Evolutionary conservation across 257 asterid genomes (phyloP).

Genomic region (Forsythia viridissima): DNA sequence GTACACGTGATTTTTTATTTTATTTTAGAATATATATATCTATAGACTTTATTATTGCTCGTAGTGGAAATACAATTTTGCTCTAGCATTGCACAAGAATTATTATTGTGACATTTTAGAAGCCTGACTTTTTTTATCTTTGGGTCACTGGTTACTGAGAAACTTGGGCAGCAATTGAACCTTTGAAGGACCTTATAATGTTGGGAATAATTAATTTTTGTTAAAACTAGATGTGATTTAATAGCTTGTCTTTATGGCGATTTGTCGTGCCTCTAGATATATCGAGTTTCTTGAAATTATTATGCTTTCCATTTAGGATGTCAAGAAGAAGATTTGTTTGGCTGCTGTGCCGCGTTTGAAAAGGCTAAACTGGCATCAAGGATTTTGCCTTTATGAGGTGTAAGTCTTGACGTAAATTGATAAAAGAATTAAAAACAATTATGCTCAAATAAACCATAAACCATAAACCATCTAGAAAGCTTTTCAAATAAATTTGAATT

Average conservation of each 20-base stretch:
- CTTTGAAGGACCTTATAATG: too few relatives aligned
- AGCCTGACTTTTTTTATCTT: not conserved
- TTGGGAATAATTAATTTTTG: too few relatives aligned
- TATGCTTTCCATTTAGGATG: not conserved
- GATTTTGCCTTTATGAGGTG: not conserved
- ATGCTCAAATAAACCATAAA: not conserved
- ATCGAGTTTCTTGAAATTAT: not conserved
- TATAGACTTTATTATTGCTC: not conserved
- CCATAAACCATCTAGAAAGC: not conserved
- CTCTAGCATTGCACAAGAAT: not conserved
- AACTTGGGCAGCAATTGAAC: too few relatives aligned
- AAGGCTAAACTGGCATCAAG: not conserved
- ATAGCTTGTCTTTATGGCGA: not conserved
- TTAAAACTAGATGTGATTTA: too few relatives aligned
- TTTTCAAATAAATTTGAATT: not conserved
- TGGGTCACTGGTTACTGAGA: not conserved
- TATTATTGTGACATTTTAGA: not conserved
- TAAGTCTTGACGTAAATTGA: not conserved
- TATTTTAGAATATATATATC: not conserved
- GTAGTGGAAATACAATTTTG: not conserved
- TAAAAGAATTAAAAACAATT: not conserved
- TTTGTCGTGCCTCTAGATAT: not conserved
- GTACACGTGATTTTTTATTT: not conserved
- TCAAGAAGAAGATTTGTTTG: not conserved
- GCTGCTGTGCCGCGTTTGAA: not conserved